phyloP scores from a whole-genome alignment of 2,329 filamentous ascomycete species.

The Cephalotrichum gorgonifer region DNA sequence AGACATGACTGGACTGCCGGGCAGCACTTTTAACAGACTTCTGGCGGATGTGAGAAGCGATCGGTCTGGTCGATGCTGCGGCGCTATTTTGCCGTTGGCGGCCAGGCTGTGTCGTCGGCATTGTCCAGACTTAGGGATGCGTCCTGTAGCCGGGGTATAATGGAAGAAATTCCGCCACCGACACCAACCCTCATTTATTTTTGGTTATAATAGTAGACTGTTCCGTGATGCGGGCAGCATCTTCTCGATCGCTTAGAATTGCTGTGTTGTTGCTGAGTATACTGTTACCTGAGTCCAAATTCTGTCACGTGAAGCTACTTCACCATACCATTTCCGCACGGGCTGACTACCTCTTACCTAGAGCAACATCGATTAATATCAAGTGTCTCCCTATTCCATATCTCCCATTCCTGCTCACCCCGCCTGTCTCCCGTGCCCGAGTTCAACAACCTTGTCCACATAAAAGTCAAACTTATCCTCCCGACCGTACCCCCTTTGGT shows the following conservation, averaged over 20 bases:
- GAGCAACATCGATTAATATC: too few relatives aligned
- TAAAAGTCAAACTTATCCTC: neutral
- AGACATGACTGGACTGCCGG: slow-evolving; percentile 50
- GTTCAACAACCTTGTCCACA: neutral
- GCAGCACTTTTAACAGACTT: slow-evolving; percentile 26
- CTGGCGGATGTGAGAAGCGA: slow-evolving; percentile 23
- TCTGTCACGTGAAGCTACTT: too few relatives aligned
- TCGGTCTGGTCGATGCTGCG: slow-evolving; percentile 23
- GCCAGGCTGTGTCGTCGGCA: slow-evolving; percentile 10
- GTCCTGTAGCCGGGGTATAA: neutral
- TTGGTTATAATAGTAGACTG: too few relatives aligned
- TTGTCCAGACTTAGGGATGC: neutral
- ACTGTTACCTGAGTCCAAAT: too few relatives aligned
- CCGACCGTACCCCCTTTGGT: slow-evolving; percentile 22
- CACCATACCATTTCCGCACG: too few relatives aligned
- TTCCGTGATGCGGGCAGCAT: too few relatives aligned
- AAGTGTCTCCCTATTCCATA: too few relatives aligned
- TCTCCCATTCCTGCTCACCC: neutral
- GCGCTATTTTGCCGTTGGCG: slow-evolving; percentile 38
- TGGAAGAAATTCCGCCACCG: neutral
- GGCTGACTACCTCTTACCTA: too few relatives aligned
- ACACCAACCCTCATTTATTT: too few relatives aligned
- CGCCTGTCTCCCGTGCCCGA: neutral
- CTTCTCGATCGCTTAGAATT: too few relatives aligned
- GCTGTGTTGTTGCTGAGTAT: too few relatives aligned